Evolutionary conservation across 805 yeast species (phyloP).

Genomic region (Ogataea parapolymorpha): DNA sequence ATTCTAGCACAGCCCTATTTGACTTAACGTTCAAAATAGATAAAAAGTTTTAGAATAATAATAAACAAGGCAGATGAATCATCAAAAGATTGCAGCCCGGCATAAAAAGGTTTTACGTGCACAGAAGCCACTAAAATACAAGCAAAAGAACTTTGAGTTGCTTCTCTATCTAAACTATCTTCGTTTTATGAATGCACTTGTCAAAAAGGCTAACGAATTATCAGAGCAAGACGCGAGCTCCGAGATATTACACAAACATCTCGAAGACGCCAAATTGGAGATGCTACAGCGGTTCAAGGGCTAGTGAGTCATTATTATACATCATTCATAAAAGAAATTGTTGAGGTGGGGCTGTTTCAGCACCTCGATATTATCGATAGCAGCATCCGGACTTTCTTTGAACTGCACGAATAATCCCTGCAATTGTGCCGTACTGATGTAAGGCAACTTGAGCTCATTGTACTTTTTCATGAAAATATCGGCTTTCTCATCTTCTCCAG

Average conservation of each 20-base stretch:
- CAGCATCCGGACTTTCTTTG: constrained; percentile 75
- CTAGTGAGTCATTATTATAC: constrained; percentile 5
- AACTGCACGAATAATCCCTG: constrained; percentile 95
- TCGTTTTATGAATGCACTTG: constrained; percentile 41
- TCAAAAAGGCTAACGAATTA: constrained; percentile 37
- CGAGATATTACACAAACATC: constrained; percentile 41
- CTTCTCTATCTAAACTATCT: constrained; percentile 46
- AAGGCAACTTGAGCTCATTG: constrained; percentile 44
- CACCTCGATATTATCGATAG: constrained; percentile 60
- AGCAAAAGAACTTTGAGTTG: constrained; percentile 26
- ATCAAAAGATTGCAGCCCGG: constrained; percentile 14
- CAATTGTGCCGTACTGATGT: constrained; percentile 85
- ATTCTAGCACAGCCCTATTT: constrained; percentile 3
- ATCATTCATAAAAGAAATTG: constrained; percentile 31
- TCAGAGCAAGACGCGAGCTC: constrained; percentile 41
- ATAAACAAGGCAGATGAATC: constrained; percentile 7
- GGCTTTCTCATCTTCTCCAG: constrained; percentile 50
- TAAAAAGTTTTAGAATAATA: not conserved
- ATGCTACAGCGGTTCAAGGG: constrained; percentile 26
- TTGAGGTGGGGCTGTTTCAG: constrained; percentile 36
- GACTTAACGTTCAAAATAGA: not conserved
- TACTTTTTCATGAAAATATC: constrained; percentile 48
- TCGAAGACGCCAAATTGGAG: constrained; percentile 31
- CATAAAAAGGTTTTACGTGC: constrained; percentile 13
- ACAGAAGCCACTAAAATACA: constrained; percentile 7